These are phyloP conservation scores for Mrakia blollopis DNA, from an alignment of 768 basidiomycete species.

Conservation along the genomic window DNA sequence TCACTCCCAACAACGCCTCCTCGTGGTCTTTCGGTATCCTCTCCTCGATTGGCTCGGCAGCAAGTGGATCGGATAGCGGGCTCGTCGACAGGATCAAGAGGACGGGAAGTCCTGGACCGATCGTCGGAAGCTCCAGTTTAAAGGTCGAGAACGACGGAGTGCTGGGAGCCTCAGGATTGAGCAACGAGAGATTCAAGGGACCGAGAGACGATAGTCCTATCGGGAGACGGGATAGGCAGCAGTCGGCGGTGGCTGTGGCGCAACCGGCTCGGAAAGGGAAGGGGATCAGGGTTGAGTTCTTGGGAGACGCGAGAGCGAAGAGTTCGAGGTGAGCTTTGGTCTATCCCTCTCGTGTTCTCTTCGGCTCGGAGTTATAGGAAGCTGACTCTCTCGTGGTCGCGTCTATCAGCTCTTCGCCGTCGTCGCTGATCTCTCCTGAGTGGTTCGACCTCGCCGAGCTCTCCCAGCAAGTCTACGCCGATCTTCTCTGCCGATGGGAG, in stretches of 20 bases:
- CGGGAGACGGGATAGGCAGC: background rate
- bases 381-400: background rate
- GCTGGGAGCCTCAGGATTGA: background rate
- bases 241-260: background rate
- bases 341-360: too few species aligned
- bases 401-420: slow-evolving; percentile 33
- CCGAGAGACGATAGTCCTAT: background rate
- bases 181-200: background rate
- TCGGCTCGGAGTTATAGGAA: background rate
- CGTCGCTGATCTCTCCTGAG: slow-evolving; percentile 41
- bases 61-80: background rate
- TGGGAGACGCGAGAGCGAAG: slow-evolving; percentile 1
- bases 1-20: background rate
- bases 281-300: slow-evolving; percentile 1
- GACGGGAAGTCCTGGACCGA: slow-evolving; percentile 3
- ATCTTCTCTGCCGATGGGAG: slow-evolving; percentile 69
- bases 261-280: background rate
- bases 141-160: background rate
- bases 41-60: background rate
- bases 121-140: background rate
- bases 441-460: slow-evolving; percentile 39
- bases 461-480: slow-evolving; percentile 69
- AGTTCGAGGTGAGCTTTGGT: background rate
- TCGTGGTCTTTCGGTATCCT: background rate
- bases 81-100: background rate